Evolutionary conservation across 495 filamentous ascomycete genomes (phyloP).

Genomic region (Pyrenula aspistea): DNA sequence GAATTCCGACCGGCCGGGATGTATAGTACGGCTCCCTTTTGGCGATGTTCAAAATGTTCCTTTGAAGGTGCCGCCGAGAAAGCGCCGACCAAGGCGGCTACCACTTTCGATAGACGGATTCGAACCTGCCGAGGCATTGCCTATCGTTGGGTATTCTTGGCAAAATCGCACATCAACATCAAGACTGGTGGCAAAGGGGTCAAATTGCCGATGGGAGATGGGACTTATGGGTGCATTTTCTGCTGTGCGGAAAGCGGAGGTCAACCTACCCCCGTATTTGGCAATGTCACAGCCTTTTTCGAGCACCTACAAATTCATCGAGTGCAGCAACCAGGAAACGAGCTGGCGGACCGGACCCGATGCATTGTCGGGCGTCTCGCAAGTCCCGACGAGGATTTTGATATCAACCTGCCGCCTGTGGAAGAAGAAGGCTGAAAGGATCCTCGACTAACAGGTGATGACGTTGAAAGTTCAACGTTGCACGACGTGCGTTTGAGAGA

Average conservation of each 20-base stretch:
- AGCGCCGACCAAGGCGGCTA: slow-evolving; percentile 9
- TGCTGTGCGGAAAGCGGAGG: slow-evolving; percentile 26
- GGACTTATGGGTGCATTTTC: slow-evolving; percentile 32
- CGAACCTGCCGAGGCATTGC: slow-evolving; percentile 23
- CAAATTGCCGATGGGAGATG: slow-evolving; percentile 5
- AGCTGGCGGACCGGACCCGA: slow-evolving; percentile 15
- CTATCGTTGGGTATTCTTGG: slow-evolving; percentile 38
- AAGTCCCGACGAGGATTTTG: slow-evolving; percentile 20
- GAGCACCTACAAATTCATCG: slow-evolving; percentile 25
- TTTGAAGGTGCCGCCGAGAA: slow-evolving; percentile 17
- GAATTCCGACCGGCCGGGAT: slow-evolving; percentile 22
- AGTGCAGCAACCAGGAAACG: slow-evolving; percentile 7
- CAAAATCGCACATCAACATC: slow-evolving; percentile 30
- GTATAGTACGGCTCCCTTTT: slow-evolving; percentile 20
- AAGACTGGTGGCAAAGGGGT: slow-evolving; percentile 7
- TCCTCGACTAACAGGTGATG: too few relatives aligned
- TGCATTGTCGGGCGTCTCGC: slow-evolving; percentile 23
- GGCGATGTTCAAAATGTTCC: slow-evolving; percentile 29
- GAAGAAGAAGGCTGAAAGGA: not conserved
- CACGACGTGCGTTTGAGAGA: too few relatives aligned
- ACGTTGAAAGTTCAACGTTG: too few relatives aligned
- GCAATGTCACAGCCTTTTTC: slow-evolving; percentile 29
- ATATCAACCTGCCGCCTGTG: slow-evolving; percentile 22
- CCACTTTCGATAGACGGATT: slow-evolving; percentile 17
- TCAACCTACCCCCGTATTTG: slow-evolving; percentile 18